Base-by-base conservation (phyloP, 1,284 basidiomycete genomes). In the Ganoderma lucidum region DNA sequence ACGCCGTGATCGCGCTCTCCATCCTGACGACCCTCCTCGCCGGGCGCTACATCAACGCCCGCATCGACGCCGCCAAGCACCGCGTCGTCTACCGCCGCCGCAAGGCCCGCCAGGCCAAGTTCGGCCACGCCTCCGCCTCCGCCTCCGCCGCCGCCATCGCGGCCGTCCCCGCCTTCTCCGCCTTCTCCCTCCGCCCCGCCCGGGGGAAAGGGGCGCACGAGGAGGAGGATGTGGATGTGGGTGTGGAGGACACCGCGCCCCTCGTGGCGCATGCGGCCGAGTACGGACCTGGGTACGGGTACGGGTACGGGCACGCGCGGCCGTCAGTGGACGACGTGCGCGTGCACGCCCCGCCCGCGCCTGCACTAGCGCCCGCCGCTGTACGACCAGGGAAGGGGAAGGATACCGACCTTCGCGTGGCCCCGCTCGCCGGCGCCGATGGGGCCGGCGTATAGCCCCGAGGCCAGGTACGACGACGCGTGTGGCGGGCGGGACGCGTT, bases 41-140 rank as follows among this genome's bases (percentile, higher is more conserved):
- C 0, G 92, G 93, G 81, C 96, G 93, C 90, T 97, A 93, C 78
- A 92, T 97, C 75, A 88, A 88, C 75, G 82, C 77, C 56, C 80
- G 90, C 79, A 95, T 97, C 88, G 88, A 91, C 76, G 83, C 86
- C 71, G 90, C 89, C 39, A 92, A 95, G 74, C 88, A 91, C 0
- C 78, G 81, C 1, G 89, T 97, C 12, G 90, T 97, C 77, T 89
- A 93, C 67, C 86, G 86, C 56, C 85, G 91, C 63, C 87, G 95
- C 65, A 73, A 73, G 59, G 68, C 68, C 3, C 64, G 71, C 64
- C 68, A 70, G 39, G 63, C 39, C 30, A 32, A 44, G 48, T 44
- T 62, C n/a, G 23, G 23, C 23, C 23, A 23, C 23, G 23, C 23
- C 23, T 23, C 23, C 23, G 23, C 23, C 23, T n/a, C 45, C 45